Evolutionary conservation across 139 green algal species (phyloP), one percentile per base, ranked within the genome.

Genomic region (Eudorina sp.): DNA sequence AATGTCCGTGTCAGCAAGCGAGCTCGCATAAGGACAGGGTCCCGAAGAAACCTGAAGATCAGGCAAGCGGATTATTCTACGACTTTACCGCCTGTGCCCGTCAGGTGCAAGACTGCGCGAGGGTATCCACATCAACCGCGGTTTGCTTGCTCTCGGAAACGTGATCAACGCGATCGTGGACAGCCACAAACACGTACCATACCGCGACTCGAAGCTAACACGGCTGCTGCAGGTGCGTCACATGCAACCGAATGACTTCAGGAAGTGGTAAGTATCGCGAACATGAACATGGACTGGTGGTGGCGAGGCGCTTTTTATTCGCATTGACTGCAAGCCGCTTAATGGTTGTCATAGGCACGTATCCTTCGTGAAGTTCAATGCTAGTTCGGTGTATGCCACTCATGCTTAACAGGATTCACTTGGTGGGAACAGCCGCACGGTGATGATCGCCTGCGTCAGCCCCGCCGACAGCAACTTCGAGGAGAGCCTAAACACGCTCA

Each of bases 81-180:
- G n/a, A n/a, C 62, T 38, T 34, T 38, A 19, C n/a, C 11, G 11
- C 31, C 27, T n/a, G n/a, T 16, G 51, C 51, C 16, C 19, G 38
- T 4, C 82, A 88, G 83, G 91, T 51, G 89, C 89, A 16, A 90
- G 94, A 25, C 89, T 97, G 46, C 86, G 96, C 64, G 96, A 98
- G 92, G 98, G 96, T 68, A 97, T 99, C 85, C 94, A 98, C 80
- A 99, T 99, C 89, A 99, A 99, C 92, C 90, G 92, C 16, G 92
- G 98, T 11, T 93, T 99, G 87, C 93, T 99, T n/a, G 96, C 97
- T 3, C 92, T 99, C 0, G 97, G 97, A 45, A 99, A 99, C 84
- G 97, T 99, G 29, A 99, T 99, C 90, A 97, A 94, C 75, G 96
- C 98, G 5, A 95, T 99, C 41, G 94, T 95, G 11, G 97, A 98